These are phyloP conservation scores for Alopecurus myosuroides DNA, from an alignment of 176 grass and related monocot species.

Conservation along the genomic window DNA sequence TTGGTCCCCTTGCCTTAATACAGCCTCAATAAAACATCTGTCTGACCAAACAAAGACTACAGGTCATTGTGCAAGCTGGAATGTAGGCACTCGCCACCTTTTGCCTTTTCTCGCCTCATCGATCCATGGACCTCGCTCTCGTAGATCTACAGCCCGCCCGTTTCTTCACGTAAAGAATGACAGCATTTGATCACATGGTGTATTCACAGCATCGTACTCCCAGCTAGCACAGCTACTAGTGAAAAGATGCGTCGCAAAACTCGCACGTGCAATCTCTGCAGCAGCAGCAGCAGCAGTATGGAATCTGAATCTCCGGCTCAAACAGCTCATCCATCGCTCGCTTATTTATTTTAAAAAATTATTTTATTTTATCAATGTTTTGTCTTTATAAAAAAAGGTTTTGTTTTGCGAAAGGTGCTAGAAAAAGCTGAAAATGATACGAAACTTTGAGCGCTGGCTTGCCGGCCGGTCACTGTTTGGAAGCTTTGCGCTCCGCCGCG, in stretches of 20 bases:
- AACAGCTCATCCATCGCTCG: background rate
- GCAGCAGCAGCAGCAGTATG: background rate
- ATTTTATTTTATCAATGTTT: background rate
- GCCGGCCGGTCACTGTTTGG: background rate
- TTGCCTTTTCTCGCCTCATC: background rate
- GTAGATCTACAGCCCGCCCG: background rate
- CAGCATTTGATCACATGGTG: background rate
- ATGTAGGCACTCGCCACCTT: background rate
- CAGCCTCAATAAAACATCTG: conserved; percentile 1
- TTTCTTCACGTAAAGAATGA: background rate
- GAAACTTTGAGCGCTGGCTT: background rate
- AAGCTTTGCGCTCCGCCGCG: background rate
- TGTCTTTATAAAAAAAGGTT: background rate
- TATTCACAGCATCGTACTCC: background rate
- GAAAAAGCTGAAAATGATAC: background rate
- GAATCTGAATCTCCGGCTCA: background rate
- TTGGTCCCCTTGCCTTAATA: background rate
- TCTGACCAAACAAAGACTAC: conserved; percentile 12
- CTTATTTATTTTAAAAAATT: background rate
- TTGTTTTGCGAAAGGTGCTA: background rate
- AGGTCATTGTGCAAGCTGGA: conserved; percentile 1
- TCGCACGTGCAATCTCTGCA: background rate
- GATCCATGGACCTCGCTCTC: background rate
- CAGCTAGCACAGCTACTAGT: background rate
- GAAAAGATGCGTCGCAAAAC: background rate